These are phyloP conservation scores for Fusarium agapanthi DNA, from an alignment of 2,329 filamentous ascomycete species.

Conservation along the genomic window DNA sequence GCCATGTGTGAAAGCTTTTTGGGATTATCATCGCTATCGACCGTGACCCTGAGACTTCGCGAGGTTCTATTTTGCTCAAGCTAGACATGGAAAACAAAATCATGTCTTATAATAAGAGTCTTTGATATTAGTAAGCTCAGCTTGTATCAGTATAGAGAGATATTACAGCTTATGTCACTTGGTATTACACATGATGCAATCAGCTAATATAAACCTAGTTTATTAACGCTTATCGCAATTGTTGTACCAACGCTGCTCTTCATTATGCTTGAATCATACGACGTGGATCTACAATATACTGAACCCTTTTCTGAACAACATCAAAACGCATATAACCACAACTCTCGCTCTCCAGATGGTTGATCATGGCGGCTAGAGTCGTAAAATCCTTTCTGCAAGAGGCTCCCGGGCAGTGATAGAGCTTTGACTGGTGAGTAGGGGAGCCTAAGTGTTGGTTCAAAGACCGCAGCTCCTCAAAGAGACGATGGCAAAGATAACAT, in stretches of 20 bases:
- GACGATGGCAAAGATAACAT: background rate
- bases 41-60: background rate
- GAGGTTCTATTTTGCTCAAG: background rate
- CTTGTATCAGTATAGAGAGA: background rate
- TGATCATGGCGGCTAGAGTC: background rate
- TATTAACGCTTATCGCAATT: background rate
- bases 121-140: background rate
- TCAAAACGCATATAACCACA: background rate
- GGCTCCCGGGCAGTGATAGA: background rate
- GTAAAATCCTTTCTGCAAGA: background rate
- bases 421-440: background rate
- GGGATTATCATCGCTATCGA: background rate
- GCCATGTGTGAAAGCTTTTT: background rate
- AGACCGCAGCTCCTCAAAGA: background rate
- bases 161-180: background rate
- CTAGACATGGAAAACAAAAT: background rate
- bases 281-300: background rate
- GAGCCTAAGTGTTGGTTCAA: background rate
- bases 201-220: background rate
- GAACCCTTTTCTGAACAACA: background rate
- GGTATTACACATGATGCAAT: background rate
- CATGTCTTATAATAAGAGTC: background rate
- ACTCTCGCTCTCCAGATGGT: background rate
- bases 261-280: background rate
- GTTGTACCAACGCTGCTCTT: background rate